These are phyloP conservation scores for Ophiobolus disseminans DNA, from an alignment of 2,329 filamentous ascomycete species.

Conservation along the genomic window DNA sequence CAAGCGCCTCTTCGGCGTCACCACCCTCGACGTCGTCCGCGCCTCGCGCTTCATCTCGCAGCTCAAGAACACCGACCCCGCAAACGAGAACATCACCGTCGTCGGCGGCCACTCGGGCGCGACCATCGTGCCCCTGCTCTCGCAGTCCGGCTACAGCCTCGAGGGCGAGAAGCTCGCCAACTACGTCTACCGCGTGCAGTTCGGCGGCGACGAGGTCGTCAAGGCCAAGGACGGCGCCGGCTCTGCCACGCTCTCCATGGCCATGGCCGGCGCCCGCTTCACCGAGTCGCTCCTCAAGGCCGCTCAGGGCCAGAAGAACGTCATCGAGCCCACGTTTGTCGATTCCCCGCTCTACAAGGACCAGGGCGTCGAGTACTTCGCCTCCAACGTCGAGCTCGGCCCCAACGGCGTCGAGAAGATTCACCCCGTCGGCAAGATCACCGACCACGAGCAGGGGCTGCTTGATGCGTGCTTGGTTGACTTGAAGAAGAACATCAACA, in stretches of 20 bases:
- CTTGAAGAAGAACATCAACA: slow-evolving; percentile 92
- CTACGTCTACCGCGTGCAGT: slow-evolving; percentile 94
- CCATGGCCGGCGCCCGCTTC: slow-evolving; percentile 85
- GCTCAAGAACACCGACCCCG: slow-evolving; percentile 88
- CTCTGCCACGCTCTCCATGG: slow-evolving; percentile 98
- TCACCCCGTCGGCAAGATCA: slow-evolving; percentile 82
- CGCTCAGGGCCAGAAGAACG: slow-evolving; percentile 89
- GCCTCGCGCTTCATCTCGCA: slow-evolving; percentile 97
- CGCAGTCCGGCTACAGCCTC: slow-evolving; percentile 89
- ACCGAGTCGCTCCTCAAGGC: slow-evolving; percentile 95
- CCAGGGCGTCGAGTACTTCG: slow-evolving; percentile 97
- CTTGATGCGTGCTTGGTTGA: slow-evolving; percentile 83
- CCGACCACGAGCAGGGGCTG: slow-evolving; percentile 86
- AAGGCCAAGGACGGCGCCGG: slow-evolving; percentile 98
- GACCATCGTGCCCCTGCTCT: slow-evolving; percentile 97
- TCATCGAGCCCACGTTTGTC: slow-evolving; percentile 95
- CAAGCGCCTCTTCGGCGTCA: slow-evolving; percentile 98
- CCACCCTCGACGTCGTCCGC: slow-evolving; percentile 97
- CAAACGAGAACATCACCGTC: slow-evolving; percentile 92
- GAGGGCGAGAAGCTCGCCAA: slow-evolving; percentile 74
- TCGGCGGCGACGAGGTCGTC: slow-evolving; percentile 98
- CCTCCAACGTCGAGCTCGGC: slow-evolving; percentile 92
- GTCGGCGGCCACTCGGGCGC: slow-evolving; percentile 97
- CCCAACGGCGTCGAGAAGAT: slow-evolving; percentile 96
- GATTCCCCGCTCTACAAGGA: slow-evolving; percentile 98